Base-by-base conservation (phyloP, 192 early-diverging fungal species). In the Pecoramyces ruminantium region DNA sequence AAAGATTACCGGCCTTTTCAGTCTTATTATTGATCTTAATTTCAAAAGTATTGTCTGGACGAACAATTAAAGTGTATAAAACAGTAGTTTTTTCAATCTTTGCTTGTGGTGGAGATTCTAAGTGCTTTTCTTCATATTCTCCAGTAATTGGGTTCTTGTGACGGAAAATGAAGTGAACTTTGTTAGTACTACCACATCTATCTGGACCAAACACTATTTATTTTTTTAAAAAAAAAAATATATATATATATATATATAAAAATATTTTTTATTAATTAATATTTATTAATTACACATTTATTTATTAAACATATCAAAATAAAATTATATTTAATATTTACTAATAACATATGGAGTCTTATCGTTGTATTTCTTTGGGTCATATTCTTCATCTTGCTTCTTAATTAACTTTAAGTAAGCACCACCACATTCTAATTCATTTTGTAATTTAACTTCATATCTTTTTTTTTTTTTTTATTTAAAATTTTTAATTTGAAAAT, bases 121-220 rank as follows among this genome's bases (percentile, higher is more conserved):
- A 83, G 84, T 96, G 95, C 85, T 97, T 95, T 87, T 97, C 95
- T 39, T 94, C 94, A 81, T 91, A 88, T 79, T 88, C 88, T 13
- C 93, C 93, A 15, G 93, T 94, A 51, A 87, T 83, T 21, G 95
- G 95, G 86, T 95, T 96, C 86, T 91, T 89, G 89, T 97, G 95
- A 29, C 94, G 88, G 90, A 94, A 95, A 83, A 97, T 97, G 78
- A 97, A 92, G 85, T 97, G 96, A 29, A 97, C 90, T 82, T 95
- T 96, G 88, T 93, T 94, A 85, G 92, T 93, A 77, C 89, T 81
- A 42, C 96, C 97, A 87, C 97, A 99, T 80, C 94, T 93, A 86
- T 99, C 97, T 39, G 97, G 97, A 39, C 96, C 96, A 86, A 97
- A 97, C 96, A 97, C 94, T 87, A 91, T 34, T 6, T 34, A 6